phyloP scores from a whole-genome alignment of 192 early-diverging fungal species.

The Gamsiella multidivaricata region DNA sequence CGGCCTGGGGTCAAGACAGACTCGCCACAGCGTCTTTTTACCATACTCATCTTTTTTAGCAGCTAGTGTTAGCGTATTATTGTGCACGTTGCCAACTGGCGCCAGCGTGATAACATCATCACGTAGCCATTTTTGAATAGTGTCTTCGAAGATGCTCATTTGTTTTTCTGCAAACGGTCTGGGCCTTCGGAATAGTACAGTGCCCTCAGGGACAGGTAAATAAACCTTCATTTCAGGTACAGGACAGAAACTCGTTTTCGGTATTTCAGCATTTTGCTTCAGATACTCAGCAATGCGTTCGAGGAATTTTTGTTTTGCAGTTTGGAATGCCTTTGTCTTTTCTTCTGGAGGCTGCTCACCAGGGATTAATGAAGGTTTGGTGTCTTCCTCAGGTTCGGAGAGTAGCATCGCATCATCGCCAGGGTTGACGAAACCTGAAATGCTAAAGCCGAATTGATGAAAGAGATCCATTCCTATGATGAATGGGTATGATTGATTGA shows the following conservation, averaged over 20 bases:
- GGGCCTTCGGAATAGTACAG: neutral
- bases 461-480: constrained; percentile 10
- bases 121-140: neutral
- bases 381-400: neutral
- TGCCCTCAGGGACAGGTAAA: neutral
- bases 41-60: constrained; percentile 7
- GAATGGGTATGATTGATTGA: neutral
- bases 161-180: neutral
- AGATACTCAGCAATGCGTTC: neutral
- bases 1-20: constrained; percentile 13
- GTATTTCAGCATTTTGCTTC: no score
- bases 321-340: neutral
- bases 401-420: no score
- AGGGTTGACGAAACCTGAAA: neutral
- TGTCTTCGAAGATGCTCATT: neutral
- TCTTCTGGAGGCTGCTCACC: neutral
- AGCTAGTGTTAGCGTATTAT: constrained; percentile 6
- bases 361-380: neutral
- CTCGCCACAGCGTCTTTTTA: constrained; percentile 8
- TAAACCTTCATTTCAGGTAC: no score
- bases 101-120: constrained; percentile 11
- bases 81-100: constrained; percentile 8
- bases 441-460: constrained; percentile 2
- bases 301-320: neutral
- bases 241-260: neutral